Percentiles rank a stretch among this genome's conserved stretches.
These are phyloP conservation scores for Arthrobotrys pseudoclavata DNA, from an alignment of 2,329 filamentous ascomycete species.

Conservation along the genomic window DNA sequence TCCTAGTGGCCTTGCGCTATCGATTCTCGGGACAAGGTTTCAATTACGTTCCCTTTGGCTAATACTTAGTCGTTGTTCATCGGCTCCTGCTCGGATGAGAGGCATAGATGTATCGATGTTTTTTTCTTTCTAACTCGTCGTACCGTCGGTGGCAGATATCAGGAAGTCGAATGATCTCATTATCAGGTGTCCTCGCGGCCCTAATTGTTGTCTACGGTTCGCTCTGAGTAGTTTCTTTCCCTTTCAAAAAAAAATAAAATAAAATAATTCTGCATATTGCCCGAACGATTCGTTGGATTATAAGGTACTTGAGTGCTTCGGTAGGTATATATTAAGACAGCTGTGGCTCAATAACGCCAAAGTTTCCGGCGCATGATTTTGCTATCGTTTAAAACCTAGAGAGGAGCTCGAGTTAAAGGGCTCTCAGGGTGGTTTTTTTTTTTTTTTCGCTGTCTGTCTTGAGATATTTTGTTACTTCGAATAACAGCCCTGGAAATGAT, in stretches of 20 bases:
- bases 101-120: constrained; percentile 3
- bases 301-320: constrained; percentile 7
- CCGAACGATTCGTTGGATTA: constrained; percentile 47
- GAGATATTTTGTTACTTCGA: constrained; percentile 54
- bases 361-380: constrained; percentile 60
- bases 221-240: constrained; percentile 32
- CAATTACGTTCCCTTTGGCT: constrained; percentile 56
- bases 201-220: constrained; percentile 12
- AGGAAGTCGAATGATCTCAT: constrained; percentile 37
- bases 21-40: constrained; percentile 57
- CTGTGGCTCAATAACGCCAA: constrained; percentile 53
- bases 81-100: constrained; percentile 19
- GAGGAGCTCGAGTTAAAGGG: constrained; percentile 55
- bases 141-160: constrained; percentile 13
- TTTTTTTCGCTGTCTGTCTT: constrained; percentile 54
- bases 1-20: constrained; percentile 47
- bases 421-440: constrained; percentile 52
- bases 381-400: constrained; percentile 45
- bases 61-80: constrained; percentile 19
- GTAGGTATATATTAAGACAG: constrained; percentile 47
- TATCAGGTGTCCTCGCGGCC: constrained; percentile 51
- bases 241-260: constrained; percentile 22
- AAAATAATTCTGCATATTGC: constrained; percentile 26
- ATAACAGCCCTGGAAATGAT: constrained; percentile 56
- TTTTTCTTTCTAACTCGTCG: background rate